Evolutionary conservation across 1,284 basidiomycete species (phyloP).

Genomic region (Cryptococcus maquisensis): DNA sequence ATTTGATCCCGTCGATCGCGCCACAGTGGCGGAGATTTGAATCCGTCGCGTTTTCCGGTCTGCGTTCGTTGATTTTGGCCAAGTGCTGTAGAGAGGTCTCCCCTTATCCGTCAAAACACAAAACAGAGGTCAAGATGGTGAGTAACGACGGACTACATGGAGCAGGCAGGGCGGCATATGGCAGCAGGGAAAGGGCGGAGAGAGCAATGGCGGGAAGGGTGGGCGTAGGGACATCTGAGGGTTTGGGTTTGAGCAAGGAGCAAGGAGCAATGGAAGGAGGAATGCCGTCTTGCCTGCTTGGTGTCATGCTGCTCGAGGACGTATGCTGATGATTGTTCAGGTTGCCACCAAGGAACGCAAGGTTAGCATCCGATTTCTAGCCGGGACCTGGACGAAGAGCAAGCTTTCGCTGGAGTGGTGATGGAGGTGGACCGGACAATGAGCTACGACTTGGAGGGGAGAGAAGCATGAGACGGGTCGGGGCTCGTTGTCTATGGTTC

Average conservation of each 20-base stretch:
- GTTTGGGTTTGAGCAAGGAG: neutral
- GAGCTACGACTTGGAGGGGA: neutral
- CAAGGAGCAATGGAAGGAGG: neutral
- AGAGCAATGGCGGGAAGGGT: neutral
- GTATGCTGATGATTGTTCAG: slow-evolving; percentile 10
- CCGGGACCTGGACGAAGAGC: neutral
- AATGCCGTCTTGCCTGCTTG: neutral
- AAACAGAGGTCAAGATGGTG: slow-evolving; percentile 18
- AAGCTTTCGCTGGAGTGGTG: neutral
- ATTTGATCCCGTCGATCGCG: too few species aligned
- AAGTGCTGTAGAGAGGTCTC: neutral
- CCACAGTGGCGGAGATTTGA: too few species aligned
- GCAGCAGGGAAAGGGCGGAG: neutral
- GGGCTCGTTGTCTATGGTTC: neutral
- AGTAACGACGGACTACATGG: neutral
- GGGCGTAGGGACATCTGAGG: neutral
- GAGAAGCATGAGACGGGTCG: neutral
- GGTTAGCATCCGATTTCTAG: slow-evolving; percentile 11
- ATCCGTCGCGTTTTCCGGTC: too few species aligned
- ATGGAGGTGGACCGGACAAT: neutral
- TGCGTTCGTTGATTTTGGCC: too few species aligned
- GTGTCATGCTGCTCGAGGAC: neutral
- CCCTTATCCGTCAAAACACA: slow-evolving; percentile 7
- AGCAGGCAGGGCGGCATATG: neutral
- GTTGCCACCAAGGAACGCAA: slow-evolving; percentile 23